These are phyloP conservation scores for Candida michaelii DNA, from an alignment of 805 yeast species.

Conservation along the genomic window DNA sequence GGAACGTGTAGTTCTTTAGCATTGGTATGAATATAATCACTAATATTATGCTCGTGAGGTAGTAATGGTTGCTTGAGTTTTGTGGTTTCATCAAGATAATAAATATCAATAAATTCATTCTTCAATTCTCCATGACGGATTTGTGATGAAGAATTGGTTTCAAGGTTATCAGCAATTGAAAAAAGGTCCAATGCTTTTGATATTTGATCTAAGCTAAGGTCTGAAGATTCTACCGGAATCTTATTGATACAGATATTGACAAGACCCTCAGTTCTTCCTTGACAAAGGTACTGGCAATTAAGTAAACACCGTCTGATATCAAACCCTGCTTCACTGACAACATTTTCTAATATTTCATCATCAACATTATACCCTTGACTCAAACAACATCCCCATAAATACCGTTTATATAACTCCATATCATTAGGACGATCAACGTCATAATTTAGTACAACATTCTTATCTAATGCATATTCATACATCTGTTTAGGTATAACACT, in stretches of 20 bases:
- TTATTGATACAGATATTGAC: background rate
- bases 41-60: slow-evolving; percentile 33
- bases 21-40: background rate
- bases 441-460: slow-evolving; percentile 30
- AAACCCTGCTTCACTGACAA: slow-evolving; percentile 14
- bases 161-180: slow-evolving; percentile 32
- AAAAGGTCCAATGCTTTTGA: slow-evolving; percentile 21
- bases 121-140: slow-evolving; percentile 23
- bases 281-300: slow-evolving; percentile 45
- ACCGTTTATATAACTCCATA: slow-evolving; percentile 26
- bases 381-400: slow-evolving; percentile 42
- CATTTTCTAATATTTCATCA: slow-evolving; percentile 22
- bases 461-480: slow-evolving; percentile 44
- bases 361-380: slow-evolving; percentile 36
- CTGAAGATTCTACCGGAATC: background rate
- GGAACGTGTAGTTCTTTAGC: background rate
- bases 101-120: slow-evolving; percentile 39
- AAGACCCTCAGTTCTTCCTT: background rate
- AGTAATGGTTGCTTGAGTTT: slow-evolving; percentile 27
- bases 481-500: slow-evolving; percentile 49
- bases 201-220: slow-evolving; percentile 3
- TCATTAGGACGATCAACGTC: slow-evolving; percentile 7
- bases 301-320: slow-evolving; percentile 52
- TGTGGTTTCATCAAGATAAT: slow-evolving; percentile 31
- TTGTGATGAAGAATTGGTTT: slow-evolving; percentile 24